phyloP scores from a whole-genome alignment of 2,329 filamentous ascomycete genomes.

The Macrophomina tecta region DNA sequence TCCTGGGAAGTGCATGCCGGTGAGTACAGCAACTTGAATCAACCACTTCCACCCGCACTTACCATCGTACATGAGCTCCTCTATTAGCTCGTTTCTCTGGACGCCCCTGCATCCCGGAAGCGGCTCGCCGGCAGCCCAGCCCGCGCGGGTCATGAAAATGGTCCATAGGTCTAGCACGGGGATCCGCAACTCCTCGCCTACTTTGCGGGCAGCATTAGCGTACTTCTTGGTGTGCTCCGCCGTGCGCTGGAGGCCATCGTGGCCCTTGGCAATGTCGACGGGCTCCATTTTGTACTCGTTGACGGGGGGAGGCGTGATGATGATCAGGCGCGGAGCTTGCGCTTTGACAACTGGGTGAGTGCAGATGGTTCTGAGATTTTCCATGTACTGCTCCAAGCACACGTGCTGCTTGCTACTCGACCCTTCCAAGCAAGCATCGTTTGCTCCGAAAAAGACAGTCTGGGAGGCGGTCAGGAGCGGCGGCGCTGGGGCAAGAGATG shows the following conservation, averaged over 20 bases:
- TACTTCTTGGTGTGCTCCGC: slow-evolving; percentile 68
- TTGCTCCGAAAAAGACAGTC: slow-evolving; percentile 86
- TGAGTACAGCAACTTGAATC: neutral
- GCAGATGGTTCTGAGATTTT: slow-evolving; percentile 75
- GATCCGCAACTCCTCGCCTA: slow-evolving; percentile 62
- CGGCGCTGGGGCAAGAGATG: neutral
- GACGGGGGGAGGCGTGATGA: slow-evolving; percentile 83
- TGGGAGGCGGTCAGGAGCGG: slow-evolving; percentile 42
- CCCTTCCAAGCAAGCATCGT: slow-evolving; percentile 77
- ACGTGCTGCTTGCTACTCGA: slow-evolving; percentile 74
- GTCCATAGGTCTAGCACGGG: slow-evolving; percentile 80
- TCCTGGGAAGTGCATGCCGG: slow-evolving; percentile 42
- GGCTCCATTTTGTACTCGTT: slow-evolving; percentile 74
- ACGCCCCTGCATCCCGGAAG: slow-evolving; percentile 64
- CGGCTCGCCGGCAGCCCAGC: slow-evolving; percentile 55
- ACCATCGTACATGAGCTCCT: slow-evolving; percentile 63
- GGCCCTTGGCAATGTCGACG: slow-evolving; percentile 49
- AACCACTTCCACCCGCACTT: slow-evolving; percentile 31
- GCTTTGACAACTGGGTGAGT: slow-evolving; percentile 71
- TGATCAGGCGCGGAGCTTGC: slow-evolving; percentile 74
- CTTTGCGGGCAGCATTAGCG: slow-evolving; percentile 68
- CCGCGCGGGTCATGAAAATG: slow-evolving; percentile 71
- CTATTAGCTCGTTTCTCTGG: slow-evolving; percentile 62
- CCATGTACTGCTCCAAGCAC: slow-evolving; percentile 74
- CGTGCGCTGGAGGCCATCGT: slow-evolving; percentile 54